phyloP scores from a whole-genome alignment of 2,329 filamentous ascomycete species.

The Fusarium musae region DNA sequence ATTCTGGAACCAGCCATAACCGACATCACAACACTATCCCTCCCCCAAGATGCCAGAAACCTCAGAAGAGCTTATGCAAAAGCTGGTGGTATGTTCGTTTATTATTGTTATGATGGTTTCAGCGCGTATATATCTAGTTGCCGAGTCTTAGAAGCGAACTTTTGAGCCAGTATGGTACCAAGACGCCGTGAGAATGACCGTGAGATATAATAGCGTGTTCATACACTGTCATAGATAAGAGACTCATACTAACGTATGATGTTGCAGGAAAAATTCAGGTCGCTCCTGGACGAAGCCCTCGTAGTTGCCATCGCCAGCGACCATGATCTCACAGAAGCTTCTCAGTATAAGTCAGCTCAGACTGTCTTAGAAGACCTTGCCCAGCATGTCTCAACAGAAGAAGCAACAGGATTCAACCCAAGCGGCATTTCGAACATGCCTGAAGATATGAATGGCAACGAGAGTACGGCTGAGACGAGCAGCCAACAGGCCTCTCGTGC shows the following conservation, averaged over 20 bases:
- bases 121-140: not conserved
- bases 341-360: slow-evolving; percentile 65
- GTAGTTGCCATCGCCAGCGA: slow-evolving; percentile 81
- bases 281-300: slow-evolving; percentile 80
- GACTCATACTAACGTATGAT: slow-evolving; percentile 15
- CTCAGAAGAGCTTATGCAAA: slow-evolving; percentile 41
- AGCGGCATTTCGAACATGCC: slow-evolving; percentile 70
- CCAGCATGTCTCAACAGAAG: slow-evolving; percentile 71
- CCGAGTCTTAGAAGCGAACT: not conserved
- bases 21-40: slow-evolving; percentile 20
- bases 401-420: slow-evolving; percentile 81
- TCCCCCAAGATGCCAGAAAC: slow-evolving; percentile 40
- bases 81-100: slow-evolving; percentile 45
- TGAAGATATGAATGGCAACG: slow-evolving; percentile 41
- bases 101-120: not conserved
- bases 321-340: slow-evolving; percentile 68
- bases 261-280: slow-evolving; percentile 74
- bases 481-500: slow-evolving; percentile 45
- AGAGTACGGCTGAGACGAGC: slow-evolving; percentile 43
- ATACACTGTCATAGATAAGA: not conserved
- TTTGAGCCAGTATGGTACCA: not conserved
- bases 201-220: not conserved
- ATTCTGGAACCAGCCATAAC: slow-evolving; percentile 23
- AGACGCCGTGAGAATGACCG: not conserved
- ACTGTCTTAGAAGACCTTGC: slow-evolving; percentile 74